Base-by-base conservation (phyloP, 352 stramenopile species). In the Phytophthora palmivora region DNA sequence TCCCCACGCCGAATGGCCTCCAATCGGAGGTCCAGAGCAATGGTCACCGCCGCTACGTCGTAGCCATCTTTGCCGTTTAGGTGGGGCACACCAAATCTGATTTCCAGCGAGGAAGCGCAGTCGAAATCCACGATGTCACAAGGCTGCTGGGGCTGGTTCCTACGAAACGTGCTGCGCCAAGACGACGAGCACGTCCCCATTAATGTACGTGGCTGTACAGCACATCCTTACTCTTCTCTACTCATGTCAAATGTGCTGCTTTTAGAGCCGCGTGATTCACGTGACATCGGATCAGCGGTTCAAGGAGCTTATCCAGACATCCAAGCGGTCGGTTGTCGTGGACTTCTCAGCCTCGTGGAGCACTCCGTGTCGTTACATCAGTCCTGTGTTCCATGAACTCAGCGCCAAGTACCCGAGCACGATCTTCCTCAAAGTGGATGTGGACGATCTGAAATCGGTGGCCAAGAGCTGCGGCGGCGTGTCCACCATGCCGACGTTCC, bases 401-500 rank as follows among this genome's bases (percentile, higher is more conserved):
- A 92, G 84, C 51, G 86, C 79, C 70, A 91, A 90, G 58, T 91
- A 93, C 51, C 82, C 80, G 24, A 87, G 80, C 53, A 82, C 82
- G 9, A 76, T 95, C 37, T 96, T 97, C 64, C 71, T 96, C 49
- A 96, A 96, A 70, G 87, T 97, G 16, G 89, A 97, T 38, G 88
- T 97, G 12, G 88, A 97, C 48, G 85, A 94, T 47, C 70, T 93
- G 44, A 79, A 86, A 60, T 53, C 79, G 6, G 32, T 72, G 38
- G 53, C 56, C 10, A 46, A 68, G 26, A 66, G 54, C 15, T 93
- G 81, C 66, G 88, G n/a, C n/a, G n/a, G 84, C 26, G 91, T 98
- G 68, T 76, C 63, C 15, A 84, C 89, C 38, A 98, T 98, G 91
- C 95, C 95, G 9, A 98, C 95, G n/a, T 98, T 98, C 74, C 90